Evolutionary conservation across 306 rosid genomes (phyloP).

Genomic region (Begonia fuchsioides): DNA sequence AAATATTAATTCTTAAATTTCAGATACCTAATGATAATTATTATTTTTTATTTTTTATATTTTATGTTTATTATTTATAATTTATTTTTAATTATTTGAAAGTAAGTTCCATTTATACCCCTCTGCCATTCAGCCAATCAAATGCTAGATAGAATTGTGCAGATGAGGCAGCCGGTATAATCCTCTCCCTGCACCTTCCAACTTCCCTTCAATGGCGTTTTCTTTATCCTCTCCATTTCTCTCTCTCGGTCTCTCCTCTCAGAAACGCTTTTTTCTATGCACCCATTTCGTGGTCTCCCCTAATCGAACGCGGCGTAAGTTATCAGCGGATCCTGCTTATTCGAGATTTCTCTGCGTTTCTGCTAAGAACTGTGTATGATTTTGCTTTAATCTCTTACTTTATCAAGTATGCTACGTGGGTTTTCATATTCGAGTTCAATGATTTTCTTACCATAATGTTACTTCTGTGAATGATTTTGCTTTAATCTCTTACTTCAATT

Average conservation of each 20-base stretch:
- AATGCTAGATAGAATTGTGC: too few species aligned
- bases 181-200: too few species aligned
- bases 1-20: too few species aligned
- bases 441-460: too few species aligned
- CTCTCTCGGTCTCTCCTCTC: conserved; percentile 1
- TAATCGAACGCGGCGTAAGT: not conserved
- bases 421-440: not conserved
- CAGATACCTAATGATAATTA: too few species aligned
- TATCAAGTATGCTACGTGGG: not conserved
- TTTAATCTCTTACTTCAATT: not conserved
- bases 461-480: conserved; percentile 1
- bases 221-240: conserved; percentile 3
- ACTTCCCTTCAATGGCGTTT: conserved; percentile 10
- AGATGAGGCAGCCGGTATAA: too few species aligned
- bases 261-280: not conserved
- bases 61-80: too few species aligned
- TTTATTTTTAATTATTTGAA: not conserved
- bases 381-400: not conserved
- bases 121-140: not conserved
- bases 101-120: conserved; percentile 19
- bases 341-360: conserved; percentile 5
- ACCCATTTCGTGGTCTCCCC: not conserved
- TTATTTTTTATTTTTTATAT: too few species aligned
- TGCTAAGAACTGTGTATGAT: not conserved
- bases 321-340: not conserved